Conservation (phyloP, 495 filamentous ascomycete species). For the Neurospora discreta region DNA sequence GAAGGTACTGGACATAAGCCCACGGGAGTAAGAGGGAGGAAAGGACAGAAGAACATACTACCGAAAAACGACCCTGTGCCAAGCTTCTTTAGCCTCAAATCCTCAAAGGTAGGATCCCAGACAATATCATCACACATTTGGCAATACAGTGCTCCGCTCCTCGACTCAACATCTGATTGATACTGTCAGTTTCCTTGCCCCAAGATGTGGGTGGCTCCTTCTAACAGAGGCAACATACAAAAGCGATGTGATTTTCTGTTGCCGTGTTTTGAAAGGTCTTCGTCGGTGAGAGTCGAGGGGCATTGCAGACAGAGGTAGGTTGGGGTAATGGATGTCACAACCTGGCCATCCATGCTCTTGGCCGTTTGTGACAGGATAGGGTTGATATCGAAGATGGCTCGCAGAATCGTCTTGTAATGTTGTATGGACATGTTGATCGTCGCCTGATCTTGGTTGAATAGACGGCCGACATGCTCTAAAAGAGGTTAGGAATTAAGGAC, state of each 20-base stretch:
- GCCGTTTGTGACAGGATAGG: conserved; percentile 39
- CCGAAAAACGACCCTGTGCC: conserved; percentile 41
- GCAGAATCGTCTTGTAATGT: conserved; percentile 43
- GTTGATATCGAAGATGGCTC: conserved; percentile 38
- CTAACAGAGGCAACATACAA: conserved; percentile 36
- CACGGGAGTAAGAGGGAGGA: neutral
- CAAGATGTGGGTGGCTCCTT: neutral
- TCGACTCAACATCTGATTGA: conserved; percentile 65
- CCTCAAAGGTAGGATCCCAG: conserved; percentile 75
- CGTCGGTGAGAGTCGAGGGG: conserved; percentile 43
- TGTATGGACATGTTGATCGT: conserved; percentile 38
- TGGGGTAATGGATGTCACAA: conserved; percentile 40
- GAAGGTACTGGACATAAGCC: neutral
- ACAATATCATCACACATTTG: conserved; percentile 77
- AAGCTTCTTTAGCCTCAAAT: conserved; percentile 49
- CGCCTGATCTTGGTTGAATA: conserved; percentile 38
- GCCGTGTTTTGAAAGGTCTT: conserved; percentile 46
- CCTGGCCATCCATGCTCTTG: conserved; percentile 31
- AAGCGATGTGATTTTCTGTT: conserved; percentile 50
- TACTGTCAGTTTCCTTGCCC: conserved; percentile 8
- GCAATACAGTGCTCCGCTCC: conserved; percentile 66
- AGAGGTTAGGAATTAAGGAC: conserved; percentile 10
- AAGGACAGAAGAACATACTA: conserved; percentile 4
- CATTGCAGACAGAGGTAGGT: conserved; percentile 67
- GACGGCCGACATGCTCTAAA: conserved; percentile 42